Conservation (phyloP, 2,329 filamentous ascomycete genomes). For the Westerdykella ornata region DNA sequence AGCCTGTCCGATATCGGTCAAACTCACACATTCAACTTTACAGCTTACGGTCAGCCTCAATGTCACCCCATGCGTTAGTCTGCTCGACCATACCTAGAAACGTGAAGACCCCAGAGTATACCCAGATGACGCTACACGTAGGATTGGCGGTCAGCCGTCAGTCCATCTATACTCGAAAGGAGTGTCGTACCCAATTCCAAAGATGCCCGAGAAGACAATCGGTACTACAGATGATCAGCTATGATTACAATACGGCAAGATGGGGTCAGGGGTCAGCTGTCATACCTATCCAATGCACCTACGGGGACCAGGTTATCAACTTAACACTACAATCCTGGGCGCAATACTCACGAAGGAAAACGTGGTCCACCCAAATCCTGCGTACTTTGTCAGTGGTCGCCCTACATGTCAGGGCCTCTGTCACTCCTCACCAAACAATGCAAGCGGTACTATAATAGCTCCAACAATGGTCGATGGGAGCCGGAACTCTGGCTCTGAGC, state of each 20-base stretch:
- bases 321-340: slow-evolving; percentile 30
- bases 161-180: slow-evolving; percentile 17
- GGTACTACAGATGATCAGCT: slow-evolving; percentile 40
- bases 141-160: slow-evolving; percentile 27
- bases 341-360: slow-evolving; percentile 69
- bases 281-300: slow-evolving; percentile 48
- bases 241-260: slow-evolving; percentile 21
- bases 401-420: slow-evolving; percentile 17
- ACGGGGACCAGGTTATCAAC: slow-evolving; percentile 30
- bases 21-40: slow-evolving; percentile 51
- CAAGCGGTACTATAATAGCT: slow-evolving; percentile 69
- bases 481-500: slow-evolving; percentile 79
- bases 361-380: slow-evolving; percentile 75
- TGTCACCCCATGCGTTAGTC: neutral
- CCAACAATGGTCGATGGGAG: slow-evolving; percentile 63
- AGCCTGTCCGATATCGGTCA: slow-evolving; percentile 20
- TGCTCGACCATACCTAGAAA: slow-evolving; percentile 49
- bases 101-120: slow-evolving; percentile 80
- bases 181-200: slow-evolving; percentile 40
- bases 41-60: neutral
- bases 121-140: slow-evolving; percentile 58
- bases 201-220: slow-evolving; percentile 45
- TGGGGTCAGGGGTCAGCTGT: slow-evolving; percentile 13
- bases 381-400: slow-evolving; percentile 24
- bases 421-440: slow-evolving; percentile 62